A percentile compares a stretch with the other conserved stretches of the same genome.
These are phyloP conservation scores for Pseudocercospora macadamiae DNA, from an alignment of 2,329 filamentous ascomycete species.

Conservation along the genomic window DNA sequence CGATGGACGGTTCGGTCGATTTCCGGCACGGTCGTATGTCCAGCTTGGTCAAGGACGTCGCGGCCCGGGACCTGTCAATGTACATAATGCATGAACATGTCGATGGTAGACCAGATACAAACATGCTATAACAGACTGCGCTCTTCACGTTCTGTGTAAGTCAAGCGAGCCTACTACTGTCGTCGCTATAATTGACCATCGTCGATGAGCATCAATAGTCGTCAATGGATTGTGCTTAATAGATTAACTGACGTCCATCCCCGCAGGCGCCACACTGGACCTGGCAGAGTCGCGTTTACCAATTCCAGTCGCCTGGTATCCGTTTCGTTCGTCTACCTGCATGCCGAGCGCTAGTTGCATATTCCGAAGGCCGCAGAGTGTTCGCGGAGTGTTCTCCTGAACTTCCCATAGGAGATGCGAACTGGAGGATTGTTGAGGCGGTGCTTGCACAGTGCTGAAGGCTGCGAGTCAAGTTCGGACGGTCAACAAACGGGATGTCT, in stretches of 20 bases:
- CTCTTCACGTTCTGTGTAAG: background rate
- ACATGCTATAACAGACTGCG: background rate
- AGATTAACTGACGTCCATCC: background rate
- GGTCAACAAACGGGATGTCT: background rate
- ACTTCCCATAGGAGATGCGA: too few species aligned
- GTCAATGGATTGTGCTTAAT: background rate
- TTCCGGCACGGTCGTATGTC: background rate
- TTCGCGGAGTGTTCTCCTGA: background rate
- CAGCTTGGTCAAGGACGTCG: background rate
- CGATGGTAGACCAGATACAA: too few species aligned
- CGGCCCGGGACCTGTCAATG: background rate
- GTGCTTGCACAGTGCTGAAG: background rate
- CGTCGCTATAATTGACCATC: background rate
- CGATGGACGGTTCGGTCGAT: background rate
- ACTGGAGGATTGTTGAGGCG: background rate
- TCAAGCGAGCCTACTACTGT: background rate
- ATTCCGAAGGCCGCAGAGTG: background rate
- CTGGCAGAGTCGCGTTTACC: background rate
- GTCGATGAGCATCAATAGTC: background rate
- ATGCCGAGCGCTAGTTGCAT: background rate
- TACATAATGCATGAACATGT: too few species aligned
- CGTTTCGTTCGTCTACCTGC: conserved; percentile 1
- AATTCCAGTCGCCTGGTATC: background rate
- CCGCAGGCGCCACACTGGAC: background rate
- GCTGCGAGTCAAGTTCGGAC: background rate